Evolutionary conservation across 139 green algal species (phyloP).

Genomic region (Deuterostichococcus epilithicus): DNA sequence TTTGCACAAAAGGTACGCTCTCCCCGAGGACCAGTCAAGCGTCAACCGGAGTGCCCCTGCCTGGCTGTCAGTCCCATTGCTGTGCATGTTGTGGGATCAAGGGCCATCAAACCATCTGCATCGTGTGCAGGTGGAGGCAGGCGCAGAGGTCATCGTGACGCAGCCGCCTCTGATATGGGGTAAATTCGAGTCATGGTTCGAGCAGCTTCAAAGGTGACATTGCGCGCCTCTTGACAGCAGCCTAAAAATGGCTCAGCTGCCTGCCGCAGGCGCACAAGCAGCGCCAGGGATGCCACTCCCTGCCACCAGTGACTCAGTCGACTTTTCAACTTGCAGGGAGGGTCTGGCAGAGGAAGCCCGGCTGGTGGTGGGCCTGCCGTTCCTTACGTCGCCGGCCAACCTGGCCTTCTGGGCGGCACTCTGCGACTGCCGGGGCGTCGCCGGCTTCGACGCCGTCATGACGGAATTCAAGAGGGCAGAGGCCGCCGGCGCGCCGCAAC

Average conservation of each 20-base stretch:
- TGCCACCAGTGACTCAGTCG: too few species aligned
- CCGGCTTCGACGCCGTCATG: conserved; percentile 20
- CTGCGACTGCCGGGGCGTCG: conserved; percentile 22
- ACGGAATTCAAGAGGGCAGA: conserved; percentile 16
- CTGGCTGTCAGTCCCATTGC: too few species aligned
- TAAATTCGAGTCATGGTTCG: conserved; percentile 47
- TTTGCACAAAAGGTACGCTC: conserved; percentile 38
- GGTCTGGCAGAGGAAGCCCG: background rate
- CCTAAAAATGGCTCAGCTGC: background rate
- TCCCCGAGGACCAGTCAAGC: too few species aligned
- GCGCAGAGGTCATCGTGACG: conserved; percentile 63
- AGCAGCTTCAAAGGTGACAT: conserved; percentile 29
- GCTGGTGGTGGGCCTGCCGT: conserved; percentile 60
- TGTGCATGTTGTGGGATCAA: too few species aligned
- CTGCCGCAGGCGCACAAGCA: background rate
- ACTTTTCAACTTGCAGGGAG: conserved; percentile 10
- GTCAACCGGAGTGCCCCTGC: too few species aligned
- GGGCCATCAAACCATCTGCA: background rate
- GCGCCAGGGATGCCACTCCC: too few species aligned
- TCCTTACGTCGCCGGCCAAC: conserved; percentile 49
- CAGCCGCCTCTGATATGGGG: conserved; percentile 67
- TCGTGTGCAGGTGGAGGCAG: conserved; percentile 45
- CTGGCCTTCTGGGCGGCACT: conserved; percentile 65
- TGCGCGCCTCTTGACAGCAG: too few species aligned
- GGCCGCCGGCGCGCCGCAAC: conserved; percentile 3